Evolutionary conservation across 768 basidiomycete species (phyloP), one percentile per base, ranked within the genome.

Genomic region (Termitomyces sp.): DNA sequence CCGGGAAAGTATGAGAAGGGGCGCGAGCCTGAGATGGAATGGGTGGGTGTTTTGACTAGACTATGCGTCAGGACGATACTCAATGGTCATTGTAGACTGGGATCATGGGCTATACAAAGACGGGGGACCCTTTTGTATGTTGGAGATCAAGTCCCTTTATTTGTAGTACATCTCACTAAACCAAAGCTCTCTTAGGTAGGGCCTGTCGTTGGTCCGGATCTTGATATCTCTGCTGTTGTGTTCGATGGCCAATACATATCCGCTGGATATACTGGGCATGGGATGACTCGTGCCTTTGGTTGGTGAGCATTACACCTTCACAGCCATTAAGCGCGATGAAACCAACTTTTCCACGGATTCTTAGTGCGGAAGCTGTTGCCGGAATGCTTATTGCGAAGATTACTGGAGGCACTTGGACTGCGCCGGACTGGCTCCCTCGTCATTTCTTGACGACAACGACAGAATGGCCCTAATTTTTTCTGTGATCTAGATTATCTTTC

Each of bases 11-110:
- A 80, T 55, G 76, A 78, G 53, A 60, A 58, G n/a, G 74, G 68
- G 3, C 63, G 54, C 16, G 76, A 82, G 48, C 83, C 84, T 10
- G 88, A 89, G 66, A 82, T 84, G 79, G 89, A 93, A 76, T 94
- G 92, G 91, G 90, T 89, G 46, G 36, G 80, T 69, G 16, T 11
- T 18, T 13, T 13, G 3, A 27, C 2, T 36, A 16, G 23, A 35
- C 15, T 6, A 23, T 16, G 9, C 9, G 12, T 38, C 7, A 11
- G 5, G 27, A 36, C 9, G 5, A 35, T n/a, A 25, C 16, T n/a
- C 5, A 48, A 12, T 23, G 22, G 32, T 53, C 2, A 15, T 29
- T n/a, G 42, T 58, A 91, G 91, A 89, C 86, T 2, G 92, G 92
- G 0, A 89, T 94, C 40, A 91, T 91, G 89, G 91, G 83, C 0